Base-by-base conservation (phyloP, 176 grass and related monocot species). In the Eragrostis nindensis region DNA sequence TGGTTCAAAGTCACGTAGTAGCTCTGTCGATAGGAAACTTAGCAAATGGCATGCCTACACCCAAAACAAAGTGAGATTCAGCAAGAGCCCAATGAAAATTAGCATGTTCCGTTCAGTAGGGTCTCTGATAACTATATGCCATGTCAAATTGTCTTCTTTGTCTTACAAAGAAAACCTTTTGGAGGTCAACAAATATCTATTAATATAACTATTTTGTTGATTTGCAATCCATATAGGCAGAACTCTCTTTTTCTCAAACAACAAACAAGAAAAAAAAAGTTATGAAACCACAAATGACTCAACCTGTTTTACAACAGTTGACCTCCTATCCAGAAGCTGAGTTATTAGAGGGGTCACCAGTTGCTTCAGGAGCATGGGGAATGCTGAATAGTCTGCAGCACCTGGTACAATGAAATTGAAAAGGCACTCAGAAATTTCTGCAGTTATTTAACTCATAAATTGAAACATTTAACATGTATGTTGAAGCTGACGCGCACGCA, bases 231-330 rank as follows among this genome's bases (percentile, higher is more conserved):
- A 41, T 36, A 61, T 25, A 70, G 17, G 52, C 9, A 44, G 10
- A 48, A 69, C 80, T 70, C 44, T 16, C 15, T 76, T 45, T 45
- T 16, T 45, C 45, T 67, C 30, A 5, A 30, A 17, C 26, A 62
- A 15, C 15, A 21, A n/a, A n/a, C n/a, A 81, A 71, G 27, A 0
- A 77, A 16, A 73, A 69, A 21, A 0, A 86, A 38, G 47, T 67
- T 49, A 39, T 64, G 4, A 44, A 73, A 32, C 26, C 6, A 41
- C 21, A 68, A 62, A 75, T 15, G 39, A 38, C 2, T 26, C 39
- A 71, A 92, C 95, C 95, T 98, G 92, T 84, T 98, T 98, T 40
- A 98, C 88, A 72, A 98, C 83, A 57, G 85, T 92, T 8, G 92
- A 94, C 63, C 92, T 91, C 70, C 95, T 89, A 65, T 98, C 95